Evolutionary conservation across 768 basidiomycete species (phyloP).

Genomic region (Amanita rubescens): DNA sequence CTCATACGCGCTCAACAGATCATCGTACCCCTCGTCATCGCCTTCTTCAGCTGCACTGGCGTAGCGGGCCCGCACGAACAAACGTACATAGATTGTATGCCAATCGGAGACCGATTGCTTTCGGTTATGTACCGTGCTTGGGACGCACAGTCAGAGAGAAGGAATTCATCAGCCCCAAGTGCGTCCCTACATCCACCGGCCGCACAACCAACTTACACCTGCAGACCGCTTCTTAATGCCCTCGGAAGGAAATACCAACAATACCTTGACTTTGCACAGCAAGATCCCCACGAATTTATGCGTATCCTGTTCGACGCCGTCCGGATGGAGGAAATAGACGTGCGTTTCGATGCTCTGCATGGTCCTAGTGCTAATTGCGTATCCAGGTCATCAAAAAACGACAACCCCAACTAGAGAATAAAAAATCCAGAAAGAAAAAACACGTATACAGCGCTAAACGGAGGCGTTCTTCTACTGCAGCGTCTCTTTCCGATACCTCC

Average conservation of each 20-base stretch:
- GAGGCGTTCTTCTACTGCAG: neutral
- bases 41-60: slow-evolving; percentile 64
- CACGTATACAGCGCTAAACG: neutral
- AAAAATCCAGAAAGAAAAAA: neutral
- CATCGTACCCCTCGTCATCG: slow-evolving; percentile 72
- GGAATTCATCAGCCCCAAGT: slow-evolving; percentile 63
- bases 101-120: slow-evolving; percentile 64
- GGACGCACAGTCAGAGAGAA: slow-evolving; percentile 46
- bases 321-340: slow-evolving; percentile 93
- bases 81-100: slow-evolving; percentile 52
- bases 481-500: neutral
- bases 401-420: slow-evolving; percentile 40
- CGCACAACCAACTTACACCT: slow-evolving; percentile 4
- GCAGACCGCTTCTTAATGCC: slow-evolving; percentile 53
- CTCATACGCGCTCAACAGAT: slow-evolving; percentile 74
- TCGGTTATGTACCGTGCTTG: slow-evolving; percentile 55
- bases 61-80: slow-evolving; percentile 44
- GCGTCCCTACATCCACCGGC: slow-evolving; percentile 19
- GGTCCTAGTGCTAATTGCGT: neutral
- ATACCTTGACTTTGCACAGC: slow-evolving; percentile 91
- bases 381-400: slow-evolving; percentile 71
- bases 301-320: slow-evolving; percentile 86
- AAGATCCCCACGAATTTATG: slow-evolving; percentile 93
- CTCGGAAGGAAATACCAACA: slow-evolving; percentile 88
- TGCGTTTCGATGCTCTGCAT: slow-evolving; percentile 25